Evolutionary conservation across 352 stramenopile species (phyloP).

Genomic region (Albugo laibachii): DNA sequence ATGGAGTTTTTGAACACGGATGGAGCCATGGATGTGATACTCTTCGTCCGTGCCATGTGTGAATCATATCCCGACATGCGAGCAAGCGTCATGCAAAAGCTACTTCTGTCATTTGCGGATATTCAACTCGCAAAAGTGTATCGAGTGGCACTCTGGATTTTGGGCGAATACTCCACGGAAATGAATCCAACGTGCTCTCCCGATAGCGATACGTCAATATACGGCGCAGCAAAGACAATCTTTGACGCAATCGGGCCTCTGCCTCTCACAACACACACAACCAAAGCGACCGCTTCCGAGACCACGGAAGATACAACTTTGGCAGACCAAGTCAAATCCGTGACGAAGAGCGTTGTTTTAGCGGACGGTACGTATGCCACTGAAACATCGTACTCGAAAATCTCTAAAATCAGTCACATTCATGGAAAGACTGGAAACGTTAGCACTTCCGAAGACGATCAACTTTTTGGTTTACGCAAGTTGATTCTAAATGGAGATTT

Average conservation of each 20-base stretch:
- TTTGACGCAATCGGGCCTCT: conserved; percentile 67
- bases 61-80: conserved; percentile 91
- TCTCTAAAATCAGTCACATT: conserved; percentile 6
- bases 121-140: conserved; percentile 92
- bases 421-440: conserved; percentile 9
- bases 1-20: conserved; percentile 98
- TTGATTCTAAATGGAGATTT: conserved; percentile 89
- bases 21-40: conserved; percentile 94
- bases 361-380: conserved; percentile 98
- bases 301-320: conserved; percentile 8
- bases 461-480: conserved; percentile 60
- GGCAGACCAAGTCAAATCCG: conserved; percentile 33
- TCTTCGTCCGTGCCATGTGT: conserved; percentile 97
- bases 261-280: conserved; percentile 34
- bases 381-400: conserved; percentile 81
- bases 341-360: conserved; percentile 96
- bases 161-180: conserved; percentile 83
- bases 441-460: conserved; percentile 26
- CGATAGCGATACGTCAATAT: conserved; percentile 53
- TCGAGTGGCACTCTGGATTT: conserved; percentile 93
- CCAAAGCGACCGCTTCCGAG: conserved; percentile 5
- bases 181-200: conserved; percentile 10
- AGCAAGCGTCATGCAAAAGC: conserved; percentile 84
- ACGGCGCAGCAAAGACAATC: conserved; percentile 71
- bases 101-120: conserved; percentile 87